Base-by-base conservation (phyloP, 345 rosid species). In the Melaleuca quinquenervia region DNA sequence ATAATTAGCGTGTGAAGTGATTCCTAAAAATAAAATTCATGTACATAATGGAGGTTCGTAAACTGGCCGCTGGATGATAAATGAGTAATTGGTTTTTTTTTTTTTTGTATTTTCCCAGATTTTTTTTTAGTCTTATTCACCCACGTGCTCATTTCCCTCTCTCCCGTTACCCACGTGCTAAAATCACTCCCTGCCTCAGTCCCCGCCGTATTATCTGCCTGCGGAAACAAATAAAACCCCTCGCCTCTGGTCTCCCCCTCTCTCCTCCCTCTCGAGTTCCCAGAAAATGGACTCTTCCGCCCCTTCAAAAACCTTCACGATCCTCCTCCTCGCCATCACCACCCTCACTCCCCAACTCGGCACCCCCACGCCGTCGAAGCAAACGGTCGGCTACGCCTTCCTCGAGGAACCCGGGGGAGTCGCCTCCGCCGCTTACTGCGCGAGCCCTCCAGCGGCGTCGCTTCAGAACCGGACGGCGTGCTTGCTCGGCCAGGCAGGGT, bases 111-210 rank as follows among this genome's bases (percentile, higher is more conserved):
- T 49, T 32, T 49, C 9, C 22, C 45, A 27, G 12, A 44, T 14
- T 50, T 84, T 7, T 64, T 32, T 9, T n/a, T 11, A 24, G 22
- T 15, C 22, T 29, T 9, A 82, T 87, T 89, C 86, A 44, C 85
- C 92, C 90, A 93, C 90, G 91, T 91, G 94, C 70, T 18, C 51
- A 58, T 86, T 86, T 50, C 75, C 36, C 60, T 15, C 8, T 53
- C 11, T 8, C 13, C 26, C 82, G 54, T 84, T 86, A 52, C 86
- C 91, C 92, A 92, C 95, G 93, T 90, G 93, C 88, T 90, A 41
- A 80, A 86, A 82, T 87, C 86, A 32, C 78, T 8, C 45, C 2
- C 44, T 29, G 76, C 36, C 78, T 32, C 41, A 41, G 41, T 41
- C 78, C 48, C 78, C 48, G 24, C 48, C 24, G 76, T 36, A 32